Evolutionary conservation across 495 filamentous ascomycete genomes (phyloP), one percentile per base, ranked within the genome.

Genomic region (Penicillium macrosclerotiorum): DNA sequence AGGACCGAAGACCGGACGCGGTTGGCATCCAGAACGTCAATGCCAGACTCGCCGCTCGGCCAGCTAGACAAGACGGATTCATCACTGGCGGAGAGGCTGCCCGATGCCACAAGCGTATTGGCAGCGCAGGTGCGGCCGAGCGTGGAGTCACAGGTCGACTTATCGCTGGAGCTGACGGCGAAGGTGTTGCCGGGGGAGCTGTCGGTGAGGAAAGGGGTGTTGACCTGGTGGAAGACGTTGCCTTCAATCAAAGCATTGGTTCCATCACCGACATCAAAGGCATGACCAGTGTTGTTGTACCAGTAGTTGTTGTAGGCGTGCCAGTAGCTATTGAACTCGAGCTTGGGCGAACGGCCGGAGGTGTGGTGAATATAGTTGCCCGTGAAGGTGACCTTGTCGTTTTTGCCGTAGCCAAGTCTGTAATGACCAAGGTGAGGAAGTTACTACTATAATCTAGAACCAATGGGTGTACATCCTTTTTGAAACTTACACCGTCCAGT

Each of bases 261-360:
- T 3, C 50, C 48, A 13, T 50, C 27, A 17, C 52, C 60, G 29
- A 63, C 49, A 14, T 65, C 59, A 29, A 68, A 65, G 20, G 64
- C 57, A 41, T 68, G 65, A 36, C 65, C 65, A 14, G 54, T 54
- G 54, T 66, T 64, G 55, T 61, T 54, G 47, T 37, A 51, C 63
- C 63, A 68, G 58, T 62, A 62, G 54, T 68, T 68, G 60, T 68
- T 68, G 50, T 52, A 57, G 37, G 54, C 58, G 44, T 68, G 77
- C 52, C 75, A 63, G 43, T 74, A 59, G 44, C 63, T 71, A 59
- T 73, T 70, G 35, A 60, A 65, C 34, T 58, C 63, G 38, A 81
- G 59, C 57, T 78, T 79, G 34, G 76, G 78, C 20, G 63, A 60
- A 47, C 78, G 78, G 38, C 78, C 75, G 14, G 65, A 72, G 36